Evolutionary conservation across 768 basidiomycete genomes (phyloP), one percentile per base, ranked within the genome.

Genomic region (Russula dissimulans): DNA sequence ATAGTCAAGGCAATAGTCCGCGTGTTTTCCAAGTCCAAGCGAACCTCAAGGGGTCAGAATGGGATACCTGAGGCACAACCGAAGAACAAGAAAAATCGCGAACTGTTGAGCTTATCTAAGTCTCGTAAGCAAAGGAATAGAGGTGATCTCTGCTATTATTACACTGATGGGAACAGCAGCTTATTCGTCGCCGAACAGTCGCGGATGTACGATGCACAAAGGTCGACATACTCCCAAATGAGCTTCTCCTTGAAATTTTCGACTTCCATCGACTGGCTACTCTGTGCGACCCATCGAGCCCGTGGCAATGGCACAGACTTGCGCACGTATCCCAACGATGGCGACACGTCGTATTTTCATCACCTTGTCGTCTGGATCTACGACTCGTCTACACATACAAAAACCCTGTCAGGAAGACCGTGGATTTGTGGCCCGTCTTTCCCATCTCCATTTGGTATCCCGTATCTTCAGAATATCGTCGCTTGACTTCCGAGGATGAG

Each of bases 241-340:
- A 44, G 11, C 32, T 32, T 32, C 49, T 51, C 22, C 17, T 49
- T 4, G 57, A 51, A 38, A 49, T 49, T 41, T 56, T 56, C 36
- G 46, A 56, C 9, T 56, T 15, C 8, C 38, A 41, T 39, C 56
- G 56, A 32, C 38, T 56, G 26, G 11, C 18, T n/a, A 36, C 29
- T 14, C 39, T 48, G 39, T 3, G 15, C 5, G 18, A 53, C 15
- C 3, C 38, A 3, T 6, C 26, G 26, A 26, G 10, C 12, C 15
- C 26, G 2, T 57, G 57, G 57, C 42, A 57, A 10, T 57, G 57
- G 57, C 41, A 57, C n/a, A 22, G 57, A 22, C 47, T 57, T n/a
- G 48, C 22, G 34, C 57, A 51, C 32, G 57, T 57, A 8, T 57
- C 48, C 22, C 48, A 9, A 26, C 17, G 38, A 36, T 58, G 57